These are phyloP conservation scores for Apiotrichum sp. DNA, from an alignment of 1,284 basidiomycete species.

Conservation along the genomic window DNA sequence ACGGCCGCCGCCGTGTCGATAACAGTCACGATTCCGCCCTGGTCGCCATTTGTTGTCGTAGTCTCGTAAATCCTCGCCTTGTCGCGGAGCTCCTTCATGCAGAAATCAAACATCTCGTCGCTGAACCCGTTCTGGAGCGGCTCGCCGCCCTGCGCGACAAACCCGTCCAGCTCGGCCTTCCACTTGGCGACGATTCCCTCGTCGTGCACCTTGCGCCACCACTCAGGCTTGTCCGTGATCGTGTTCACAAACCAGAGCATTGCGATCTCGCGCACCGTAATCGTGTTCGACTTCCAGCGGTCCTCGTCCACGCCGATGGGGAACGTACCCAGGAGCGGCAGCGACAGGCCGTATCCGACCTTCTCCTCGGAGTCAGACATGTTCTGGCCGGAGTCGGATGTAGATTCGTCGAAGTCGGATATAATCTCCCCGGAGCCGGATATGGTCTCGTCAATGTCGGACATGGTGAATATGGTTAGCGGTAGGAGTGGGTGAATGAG, in stretches of 20 bases:
- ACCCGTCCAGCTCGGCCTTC: not conserved
- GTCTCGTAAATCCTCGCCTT: conserved; percentile 7
- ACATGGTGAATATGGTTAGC: too few relatives aligned
- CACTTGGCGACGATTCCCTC: conserved; percentile 1
- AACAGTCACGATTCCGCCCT: conserved; percentile 2
- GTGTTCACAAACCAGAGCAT: conserved; percentile 1
- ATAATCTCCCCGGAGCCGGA: too few relatives aligned
- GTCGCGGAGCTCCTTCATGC: conserved; percentile 9
- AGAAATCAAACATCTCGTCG: conserved; percentile 9
- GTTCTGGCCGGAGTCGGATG: not conserved
- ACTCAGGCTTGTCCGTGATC: conserved; percentile 6
- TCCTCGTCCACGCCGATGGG: not conserved
- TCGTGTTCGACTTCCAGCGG: conserved; percentile 1
- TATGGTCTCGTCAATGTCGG: too few relatives aligned
- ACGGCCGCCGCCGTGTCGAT: conserved; percentile 5
- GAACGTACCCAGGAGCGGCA: not conserved
- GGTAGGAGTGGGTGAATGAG: too few relatives aligned
- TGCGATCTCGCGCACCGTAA: not conserved
- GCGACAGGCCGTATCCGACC: not conserved
- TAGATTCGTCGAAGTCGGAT: too few relatives aligned
- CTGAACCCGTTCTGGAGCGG: conserved; percentile 3
- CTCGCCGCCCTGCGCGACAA: not conserved
- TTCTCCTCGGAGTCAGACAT: not conserved
- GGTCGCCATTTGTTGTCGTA: not conserved
- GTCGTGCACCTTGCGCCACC: conserved; percentile 1